A percentile compares a stretch with the other conserved stretches of the same genome.
These are phyloP conservation scores for Allium cepa DNA, from an alignment of 106 monocot species.

Conservation along the genomic window DNA sequence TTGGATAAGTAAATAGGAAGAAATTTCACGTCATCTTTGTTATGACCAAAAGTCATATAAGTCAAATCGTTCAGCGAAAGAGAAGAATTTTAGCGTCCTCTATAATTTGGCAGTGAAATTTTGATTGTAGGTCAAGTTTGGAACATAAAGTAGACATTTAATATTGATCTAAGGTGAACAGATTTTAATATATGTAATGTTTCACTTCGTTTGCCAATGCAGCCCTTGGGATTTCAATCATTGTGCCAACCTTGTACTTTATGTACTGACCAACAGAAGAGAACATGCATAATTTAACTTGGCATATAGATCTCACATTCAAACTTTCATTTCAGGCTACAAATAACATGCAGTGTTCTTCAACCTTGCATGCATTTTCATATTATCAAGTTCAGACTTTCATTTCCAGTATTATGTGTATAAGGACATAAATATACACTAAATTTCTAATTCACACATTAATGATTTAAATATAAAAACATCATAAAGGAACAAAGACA, in stretches of 20 bases:
- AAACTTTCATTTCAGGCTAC: no score
- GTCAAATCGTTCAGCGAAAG: slow-evolving; percentile 93
- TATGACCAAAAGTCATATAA: slow-evolving; percentile 98
- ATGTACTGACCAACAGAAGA: slow-evolving; percentile 36
- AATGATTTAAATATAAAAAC: no score
- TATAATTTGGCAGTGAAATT: slow-evolving; percentile 54
- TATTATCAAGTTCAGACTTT: no score
- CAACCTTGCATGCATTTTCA: no score
- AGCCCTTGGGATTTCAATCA: slow-evolving; percentile 97
- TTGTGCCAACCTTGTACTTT: slow-evolving; percentile 84
- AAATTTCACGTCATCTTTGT: slow-evolving; percentile 96
- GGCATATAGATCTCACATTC: slow-evolving; percentile 39
- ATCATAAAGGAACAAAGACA: no score
- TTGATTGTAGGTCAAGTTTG: not conserved
- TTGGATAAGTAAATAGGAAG: slow-evolving; percentile 73
- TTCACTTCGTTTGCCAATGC: slow-evolving; percentile 89
- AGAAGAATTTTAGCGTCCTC: slow-evolving; percentile 92
- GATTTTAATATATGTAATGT: not conserved
- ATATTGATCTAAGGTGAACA: not conserved
- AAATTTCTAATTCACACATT: no score
- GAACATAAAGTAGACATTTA: not conserved
- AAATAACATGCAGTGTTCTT: no score
- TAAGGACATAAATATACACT: no score
- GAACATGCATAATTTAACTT: slow-evolving; percentile 59
- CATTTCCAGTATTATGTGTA: no score